Percentiles rank a stretch among this genome's conserved stretches.
phyloP scores from a whole-genome alignment of 768 basidiomycete genomes.

The Mrakia hoshinonis region DNA sequence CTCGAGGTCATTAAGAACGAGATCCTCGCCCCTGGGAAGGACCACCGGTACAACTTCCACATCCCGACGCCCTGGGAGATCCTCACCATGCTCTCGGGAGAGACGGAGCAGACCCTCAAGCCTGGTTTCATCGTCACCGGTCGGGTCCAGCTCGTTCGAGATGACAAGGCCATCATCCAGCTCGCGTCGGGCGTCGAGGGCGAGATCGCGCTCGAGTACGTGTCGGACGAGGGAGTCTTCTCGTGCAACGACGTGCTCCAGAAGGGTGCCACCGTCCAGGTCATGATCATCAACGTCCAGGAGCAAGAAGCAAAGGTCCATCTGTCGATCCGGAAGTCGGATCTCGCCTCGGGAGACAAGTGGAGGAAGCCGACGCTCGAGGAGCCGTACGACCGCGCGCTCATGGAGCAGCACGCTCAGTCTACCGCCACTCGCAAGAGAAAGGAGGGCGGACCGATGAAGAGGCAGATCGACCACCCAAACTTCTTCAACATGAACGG shows the following conservation, averaged over 20 bases:
- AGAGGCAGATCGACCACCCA: slow-evolving; percentile 90
- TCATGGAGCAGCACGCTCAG: slow-evolving; percentile 30
- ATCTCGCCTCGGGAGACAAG: slow-evolving; percentile 52
- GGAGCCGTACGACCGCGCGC: slow-evolving; percentile 35
- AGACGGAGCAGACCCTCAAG: slow-evolving; percentile 67
- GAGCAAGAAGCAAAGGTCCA: slow-evolving; percentile 60
- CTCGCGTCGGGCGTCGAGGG: slow-evolving; percentile 95
- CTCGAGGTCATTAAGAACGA: slow-evolving; percentile 83
- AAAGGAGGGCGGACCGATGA: slow-evolving; percentile 65
- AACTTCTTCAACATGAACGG: slow-evolving; percentile 95
- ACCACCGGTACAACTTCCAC: slow-evolving; percentile 59
- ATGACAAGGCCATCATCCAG: slow-evolving; percentile 57
- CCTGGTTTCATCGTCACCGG: slow-evolving; percentile 64
- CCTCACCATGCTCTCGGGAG: slow-evolving; percentile 89
- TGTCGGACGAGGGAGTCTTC: slow-evolving; percentile 43
- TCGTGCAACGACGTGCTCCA: slow-evolving; percentile 49
- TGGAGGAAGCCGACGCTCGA: slow-evolving; percentile 53
- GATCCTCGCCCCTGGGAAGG: slow-evolving; percentile 67
- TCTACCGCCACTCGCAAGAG: slow-evolving; percentile 47
- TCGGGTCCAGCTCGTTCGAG: slow-evolving; percentile 47
- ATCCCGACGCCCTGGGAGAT: slow-evolving; percentile 67
- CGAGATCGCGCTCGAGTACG: slow-evolving; percentile 53
- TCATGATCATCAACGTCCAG: slow-evolving; percentile 62
- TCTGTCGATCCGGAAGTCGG: slow-evolving; percentile 58
- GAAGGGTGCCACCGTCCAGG: slow-evolving; percentile 67